Evolutionary conservation across 768 basidiomycete species (phyloP).

Genomic region (Mycena epipterygia): DNA sequence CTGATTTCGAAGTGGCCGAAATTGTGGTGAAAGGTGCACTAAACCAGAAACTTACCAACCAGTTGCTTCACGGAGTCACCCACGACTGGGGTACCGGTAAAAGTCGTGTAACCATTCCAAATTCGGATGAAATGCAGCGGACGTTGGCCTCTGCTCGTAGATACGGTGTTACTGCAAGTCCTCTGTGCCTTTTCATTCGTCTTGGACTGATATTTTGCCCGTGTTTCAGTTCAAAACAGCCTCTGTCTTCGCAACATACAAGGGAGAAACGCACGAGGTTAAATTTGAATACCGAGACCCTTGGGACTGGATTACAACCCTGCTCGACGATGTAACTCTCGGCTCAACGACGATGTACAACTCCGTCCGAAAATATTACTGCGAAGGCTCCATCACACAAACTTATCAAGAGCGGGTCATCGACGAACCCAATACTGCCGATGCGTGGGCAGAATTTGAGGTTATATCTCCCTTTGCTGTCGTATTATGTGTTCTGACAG

Average conservation of each 20-base stretch:
- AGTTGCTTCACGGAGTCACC: slow-evolving; percentile 34
- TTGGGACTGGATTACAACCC: slow-evolving; percentile 39
- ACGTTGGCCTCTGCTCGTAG: slow-evolving; percentile 36
- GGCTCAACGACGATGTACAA: slow-evolving; percentile 35
- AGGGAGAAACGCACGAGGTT: slow-evolving; percentile 31
- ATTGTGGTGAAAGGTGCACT: slow-evolving; percentile 37
- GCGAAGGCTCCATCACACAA: slow-evolving; percentile 13
- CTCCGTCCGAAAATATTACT: slow-evolving; percentile 42
- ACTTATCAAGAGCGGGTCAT: slow-evolving; percentile 34
- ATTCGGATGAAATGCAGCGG: slow-evolving; percentile 37
- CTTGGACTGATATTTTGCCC: neutral
- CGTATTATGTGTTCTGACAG: neutral
- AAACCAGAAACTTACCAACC: slow-evolving; percentile 17
- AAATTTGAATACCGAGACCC: slow-evolving; percentile 46
- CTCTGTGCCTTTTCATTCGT: neutral
- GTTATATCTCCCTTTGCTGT: slow-evolving; percentile 30
- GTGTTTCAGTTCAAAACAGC: slow-evolving; percentile 36
- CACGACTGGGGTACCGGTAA: slow-evolving; percentile 28
- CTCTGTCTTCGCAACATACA: neutral
- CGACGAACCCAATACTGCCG: slow-evolving; percentile 47
- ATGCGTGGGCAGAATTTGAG: slow-evolving; percentile 34
- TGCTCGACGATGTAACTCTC: slow-evolving; percentile 38
- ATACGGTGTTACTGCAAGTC: slow-evolving; percentile 38
- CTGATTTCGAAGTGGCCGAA: slow-evolving; percentile 29
- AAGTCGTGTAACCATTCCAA: slow-evolving; percentile 39